Evolutionary conservation across 2,329 filamentous ascomycete species (phyloP).

Genomic region (Cordyceps pruinosa): DNA sequence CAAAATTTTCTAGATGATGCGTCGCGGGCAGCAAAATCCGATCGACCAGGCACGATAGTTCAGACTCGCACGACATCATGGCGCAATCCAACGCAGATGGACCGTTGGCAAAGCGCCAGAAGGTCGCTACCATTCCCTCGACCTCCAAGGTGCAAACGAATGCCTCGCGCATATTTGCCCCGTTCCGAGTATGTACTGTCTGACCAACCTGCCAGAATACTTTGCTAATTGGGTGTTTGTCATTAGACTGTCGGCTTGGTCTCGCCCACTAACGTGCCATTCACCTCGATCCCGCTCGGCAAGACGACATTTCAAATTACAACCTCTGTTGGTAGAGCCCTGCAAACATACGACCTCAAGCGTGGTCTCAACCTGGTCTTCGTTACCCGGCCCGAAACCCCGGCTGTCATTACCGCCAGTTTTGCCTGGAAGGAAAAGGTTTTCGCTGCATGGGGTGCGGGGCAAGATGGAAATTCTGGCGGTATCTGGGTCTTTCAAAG

Average conservation of each 20-base stretch:
- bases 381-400: slow-evolving; percentile 84
- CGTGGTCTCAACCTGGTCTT: slow-evolving; percentile 89
- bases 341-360: slow-evolving; percentile 94
- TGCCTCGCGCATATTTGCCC: slow-evolving; percentile 81
- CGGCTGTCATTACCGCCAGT: slow-evolving; percentile 77
- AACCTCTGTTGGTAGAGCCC: slow-evolving; percentile 79
- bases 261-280: slow-evolving; percentile 83
- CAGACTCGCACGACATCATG: slow-evolving; percentile 33
- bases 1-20: slow-evolving; percentile 24
- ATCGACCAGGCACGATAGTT: slow-evolving; percentile 16
- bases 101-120: slow-evolving; percentile 71
- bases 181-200: slow-evolving; percentile 67
- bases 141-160: slow-evolving; percentile 32
- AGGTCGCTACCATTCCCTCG: slow-evolving; percentile 40
- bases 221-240: slow-evolving; percentile 4
- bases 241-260: slow-evolving; percentile 82
- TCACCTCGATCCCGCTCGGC: slow-evolving; percentile 80
- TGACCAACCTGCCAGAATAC: not conserved
- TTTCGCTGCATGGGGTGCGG: slow-evolving; percentile 81
- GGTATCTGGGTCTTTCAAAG: slow-evolving; percentile 90
- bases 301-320: slow-evolving; percentile 97
- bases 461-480: slow-evolving; percentile 41
- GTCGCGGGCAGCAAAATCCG: slow-evolving; percentile 16
- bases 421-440: slow-evolving; percentile 80
- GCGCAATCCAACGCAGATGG: slow-evolving; percentile 51